A percentile compares a stretch with the other conserved stretches of the same genome.
phyloP scores from a whole-genome alignment of 2,329 filamentous ascomycete species.

The Apiospora malaysiana region DNA sequence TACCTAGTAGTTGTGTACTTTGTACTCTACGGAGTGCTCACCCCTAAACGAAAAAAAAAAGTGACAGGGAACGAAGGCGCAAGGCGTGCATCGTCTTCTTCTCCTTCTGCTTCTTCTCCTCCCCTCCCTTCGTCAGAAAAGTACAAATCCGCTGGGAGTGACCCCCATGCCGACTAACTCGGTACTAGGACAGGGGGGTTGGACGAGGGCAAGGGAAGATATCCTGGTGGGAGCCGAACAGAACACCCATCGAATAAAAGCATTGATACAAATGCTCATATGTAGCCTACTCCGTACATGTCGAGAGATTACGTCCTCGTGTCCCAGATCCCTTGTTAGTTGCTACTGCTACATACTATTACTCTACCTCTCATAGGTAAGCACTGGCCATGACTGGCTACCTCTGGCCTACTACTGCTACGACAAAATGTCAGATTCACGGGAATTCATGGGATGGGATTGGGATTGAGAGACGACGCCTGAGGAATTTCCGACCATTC shows the following conservation, averaged over 20 bases:
- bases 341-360: neutral
- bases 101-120: too few species aligned
- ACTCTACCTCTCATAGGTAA: constrained; percentile 8
- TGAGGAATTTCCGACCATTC: constrained; percentile 19
- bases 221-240: neutral
- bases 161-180: constrained; percentile 4
- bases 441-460: too few species aligned
- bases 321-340: constrained; percentile 12
- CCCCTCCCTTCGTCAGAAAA: neutral
- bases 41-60: too few species aligned
- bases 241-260: constrained; percentile 10
- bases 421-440: neutral
- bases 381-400: neutral
- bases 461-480: neutral
- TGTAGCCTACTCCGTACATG: neutral
- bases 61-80: neutral
- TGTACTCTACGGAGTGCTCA: too few species aligned
- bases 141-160: constrained; percentile 14
- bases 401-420: neutral
- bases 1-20: too few species aligned
- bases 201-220: neutral
- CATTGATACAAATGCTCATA: neutral
- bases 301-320: constrained; percentile 19
- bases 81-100: neutral
- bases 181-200: neutral